Evolutionary conservation across 306 rosid species (phyloP).

Genomic region (Cucurbita maxima): DNA sequence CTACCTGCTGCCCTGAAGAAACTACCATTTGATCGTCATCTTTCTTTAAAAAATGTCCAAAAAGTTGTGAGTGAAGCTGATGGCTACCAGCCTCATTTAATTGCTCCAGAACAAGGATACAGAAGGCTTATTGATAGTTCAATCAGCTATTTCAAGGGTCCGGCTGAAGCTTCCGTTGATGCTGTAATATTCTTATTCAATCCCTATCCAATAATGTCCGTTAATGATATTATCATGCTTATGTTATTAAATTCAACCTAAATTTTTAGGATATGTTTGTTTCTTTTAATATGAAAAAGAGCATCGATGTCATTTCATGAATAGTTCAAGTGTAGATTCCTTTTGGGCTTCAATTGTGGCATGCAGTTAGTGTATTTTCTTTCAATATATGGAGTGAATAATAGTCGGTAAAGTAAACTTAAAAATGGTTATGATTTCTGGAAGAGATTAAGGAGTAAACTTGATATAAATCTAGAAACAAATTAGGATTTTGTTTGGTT

Average conservation of each 20-base stretch:
- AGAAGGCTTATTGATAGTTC: slow-evolving; percentile 94
- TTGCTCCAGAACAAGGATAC: slow-evolving; percentile 99
- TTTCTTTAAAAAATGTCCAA: slow-evolving; percentile 74
- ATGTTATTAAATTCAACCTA: background rate
- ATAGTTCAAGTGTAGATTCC: background rate
- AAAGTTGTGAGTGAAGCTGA: slow-evolving; percentile 92
- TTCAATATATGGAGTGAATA: background rate
- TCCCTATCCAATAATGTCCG: background rate
- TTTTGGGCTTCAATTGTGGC: background rate
- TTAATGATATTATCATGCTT: background rate
- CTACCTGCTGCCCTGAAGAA: slow-evolving; percentile 93
- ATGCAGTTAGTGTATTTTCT: background rate
- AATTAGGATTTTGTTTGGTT: background rate
- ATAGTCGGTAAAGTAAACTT: background rate
- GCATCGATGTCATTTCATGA: background rate
- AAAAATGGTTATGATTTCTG: background rate
- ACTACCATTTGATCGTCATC: slow-evolving; percentile 94
- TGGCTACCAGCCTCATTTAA: slow-evolving; percentile 97
- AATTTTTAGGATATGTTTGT: background rate
- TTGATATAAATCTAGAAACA: background rate
- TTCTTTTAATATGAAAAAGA: background rate
- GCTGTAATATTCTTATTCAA: slow-evolving; percentile 45
- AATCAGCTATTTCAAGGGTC: slow-evolving; percentile 89
- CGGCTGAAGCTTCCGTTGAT: slow-evolving; percentile 99
- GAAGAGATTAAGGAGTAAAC: background rate